Evolutionary conservation across 495 filamentous ascomycete species (phyloP).

Genomic region (Talaromyces nanjingensis): DNA sequence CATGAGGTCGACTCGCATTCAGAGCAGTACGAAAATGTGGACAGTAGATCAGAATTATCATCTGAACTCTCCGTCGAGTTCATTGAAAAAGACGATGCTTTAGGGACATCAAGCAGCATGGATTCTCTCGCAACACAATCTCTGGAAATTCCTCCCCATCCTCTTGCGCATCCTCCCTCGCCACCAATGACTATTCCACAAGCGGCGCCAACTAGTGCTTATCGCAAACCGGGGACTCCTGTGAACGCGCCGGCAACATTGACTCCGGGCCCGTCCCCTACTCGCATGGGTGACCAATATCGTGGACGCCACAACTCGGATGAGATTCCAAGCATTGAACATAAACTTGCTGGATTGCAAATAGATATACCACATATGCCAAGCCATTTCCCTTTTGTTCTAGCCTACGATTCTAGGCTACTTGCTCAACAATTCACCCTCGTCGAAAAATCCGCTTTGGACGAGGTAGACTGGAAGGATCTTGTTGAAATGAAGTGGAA

Average conservation of each 20-base stretch:
- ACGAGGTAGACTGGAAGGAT: constrained; percentile 97
- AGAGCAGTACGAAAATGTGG: constrained; percentile 53
- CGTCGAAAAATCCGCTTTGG: constrained; percentile 91
- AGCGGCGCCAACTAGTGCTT: constrained; percentile 39
- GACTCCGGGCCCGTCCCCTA: constrained; percentile 47
- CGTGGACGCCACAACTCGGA: background rate
- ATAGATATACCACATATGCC: background rate
- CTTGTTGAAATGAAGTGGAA: constrained; percentile 92
- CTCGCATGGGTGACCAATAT: constrained; percentile 12
- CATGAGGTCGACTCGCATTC: constrained; percentile 28
- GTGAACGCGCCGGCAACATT: constrained; percentile 35
- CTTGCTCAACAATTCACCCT: constrained; percentile 93
- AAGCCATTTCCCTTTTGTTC: constrained; percentile 78
- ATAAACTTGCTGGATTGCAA: background rate
- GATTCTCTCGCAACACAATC: constrained; percentile 35
- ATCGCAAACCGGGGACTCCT: constrained; percentile 31
- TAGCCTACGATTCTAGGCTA: constrained; percentile 82
- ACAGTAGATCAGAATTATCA: constrained; percentile 68
- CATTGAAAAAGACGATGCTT: constrained; percentile 41
- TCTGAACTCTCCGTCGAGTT: constrained; percentile 72
- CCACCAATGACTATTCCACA: constrained; percentile 70
- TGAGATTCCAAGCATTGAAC: constrained; percentile 22
- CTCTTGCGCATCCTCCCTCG: constrained; percentile 65
- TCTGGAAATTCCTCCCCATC: constrained; percentile 54
- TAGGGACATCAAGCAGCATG: constrained; percentile 18